Evolutionary conservation across 768 basidiomycete genomes (phyloP).

Genomic region (Thelephora ganbajun): DNA sequence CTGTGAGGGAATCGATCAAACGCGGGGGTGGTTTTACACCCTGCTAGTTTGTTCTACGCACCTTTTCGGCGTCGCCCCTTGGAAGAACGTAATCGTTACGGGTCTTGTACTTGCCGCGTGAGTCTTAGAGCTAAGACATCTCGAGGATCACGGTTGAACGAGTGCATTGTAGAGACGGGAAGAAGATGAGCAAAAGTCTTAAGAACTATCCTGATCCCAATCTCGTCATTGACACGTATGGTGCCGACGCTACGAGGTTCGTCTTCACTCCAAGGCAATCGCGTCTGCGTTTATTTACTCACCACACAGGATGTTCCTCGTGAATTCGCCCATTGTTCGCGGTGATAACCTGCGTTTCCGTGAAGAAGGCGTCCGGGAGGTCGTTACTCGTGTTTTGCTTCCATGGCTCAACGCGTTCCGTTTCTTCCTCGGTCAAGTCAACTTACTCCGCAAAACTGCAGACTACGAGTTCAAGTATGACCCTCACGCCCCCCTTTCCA

Average conservation of each 20-base stretch:
- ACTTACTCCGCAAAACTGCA: conserved; percentile 69
- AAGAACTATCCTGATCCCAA: conserved; percentile 96
- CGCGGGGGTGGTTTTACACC: conserved; percentile 99
- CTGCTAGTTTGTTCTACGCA: conserved; percentile 92
- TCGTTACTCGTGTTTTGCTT: conserved; percentile 88
- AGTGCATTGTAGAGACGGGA: conserved; percentile 58
- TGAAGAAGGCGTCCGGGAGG: conserved; percentile 95
- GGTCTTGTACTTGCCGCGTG: conserved; percentile 92
- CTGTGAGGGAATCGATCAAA: conserved; percentile 97
- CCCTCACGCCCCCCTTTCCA: conserved; percentile 67
- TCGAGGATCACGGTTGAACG: neutral
- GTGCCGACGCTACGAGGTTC: conserved; percentile 89
- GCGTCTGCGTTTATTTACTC: neutral
- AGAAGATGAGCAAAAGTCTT: conserved; percentile 98
- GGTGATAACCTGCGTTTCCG: conserved; percentile 97
- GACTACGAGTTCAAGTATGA: conserved; percentile 76
- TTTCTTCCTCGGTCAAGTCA: conserved; percentile 95
- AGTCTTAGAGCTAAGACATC: conserved; percentile 16
- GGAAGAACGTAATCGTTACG: conserved; percentile 96
- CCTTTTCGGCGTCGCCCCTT: conserved; percentile 84
- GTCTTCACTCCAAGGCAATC: neutral
- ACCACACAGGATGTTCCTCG: conserved; percentile 75
- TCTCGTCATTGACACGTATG: conserved; percentile 78
- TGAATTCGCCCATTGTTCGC: conserved; percentile 97
- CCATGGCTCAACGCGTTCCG: conserved; percentile 99